phyloP scores from a whole-genome alignment of 2,329 filamentous ascomycete genomes.

The Microdochium trichocladiopsis region DNA sequence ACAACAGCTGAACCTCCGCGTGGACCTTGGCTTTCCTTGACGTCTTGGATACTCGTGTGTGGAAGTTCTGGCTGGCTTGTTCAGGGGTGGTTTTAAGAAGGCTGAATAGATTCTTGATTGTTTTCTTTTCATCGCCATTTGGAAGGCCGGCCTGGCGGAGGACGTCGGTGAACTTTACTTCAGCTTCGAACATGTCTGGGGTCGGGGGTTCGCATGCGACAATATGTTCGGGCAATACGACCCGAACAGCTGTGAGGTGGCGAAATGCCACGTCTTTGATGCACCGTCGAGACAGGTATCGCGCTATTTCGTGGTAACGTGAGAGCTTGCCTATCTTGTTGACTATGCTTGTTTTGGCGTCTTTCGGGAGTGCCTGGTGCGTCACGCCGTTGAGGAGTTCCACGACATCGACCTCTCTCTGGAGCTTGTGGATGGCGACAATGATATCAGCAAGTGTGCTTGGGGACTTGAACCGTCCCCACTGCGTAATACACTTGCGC shows the following conservation, averaged over 20 bases:
- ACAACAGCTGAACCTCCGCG: constrained; percentile 41
- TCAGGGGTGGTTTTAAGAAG: constrained; percentile 2
- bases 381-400: too few species aligned
- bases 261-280: too few species aligned
- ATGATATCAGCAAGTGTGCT: not conserved
- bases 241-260: too few species aligned
- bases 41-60: not conserved
- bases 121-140: not conserved
- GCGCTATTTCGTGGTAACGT: too few species aligned
- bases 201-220: not conserved
- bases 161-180: not conserved
- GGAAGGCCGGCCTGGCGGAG: too few species aligned
- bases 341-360: too few species aligned
- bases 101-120: not conserved
- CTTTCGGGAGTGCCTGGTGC: too few species aligned
- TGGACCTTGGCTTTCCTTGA: constrained; percentile 36
- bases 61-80: not conserved
- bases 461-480: not conserved
- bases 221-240: too few species aligned
- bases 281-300: too few species aligned
- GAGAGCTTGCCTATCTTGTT: too few species aligned
- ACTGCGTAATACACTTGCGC: not conserved
- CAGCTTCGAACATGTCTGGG: not conserved
- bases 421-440: not conserved
- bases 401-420: not conserved